Conservation (phyloP, 2,329 filamentous ascomycete species). For the Penicillium fuscoglaucum region DNA sequence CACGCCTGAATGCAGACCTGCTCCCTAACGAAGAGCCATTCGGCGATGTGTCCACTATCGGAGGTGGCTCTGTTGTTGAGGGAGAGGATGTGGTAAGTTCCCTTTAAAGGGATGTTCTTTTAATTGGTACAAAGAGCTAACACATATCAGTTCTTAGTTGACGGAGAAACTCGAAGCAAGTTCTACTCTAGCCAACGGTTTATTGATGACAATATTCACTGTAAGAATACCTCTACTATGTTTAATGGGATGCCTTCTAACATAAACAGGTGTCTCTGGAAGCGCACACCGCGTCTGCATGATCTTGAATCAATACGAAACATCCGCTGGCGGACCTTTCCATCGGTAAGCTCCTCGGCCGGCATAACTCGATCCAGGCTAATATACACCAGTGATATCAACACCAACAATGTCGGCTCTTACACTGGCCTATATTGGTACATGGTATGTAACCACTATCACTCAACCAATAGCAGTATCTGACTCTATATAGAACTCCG, state of each 20-base stretch:
- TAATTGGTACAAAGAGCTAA: not conserved
- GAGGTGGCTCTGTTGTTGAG: conserved; percentile 56
- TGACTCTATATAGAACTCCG: conserved; percentile 53
- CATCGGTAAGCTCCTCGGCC: conserved; percentile 44
- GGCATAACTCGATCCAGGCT: not conserved
- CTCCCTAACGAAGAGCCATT: conserved; percentile 57
- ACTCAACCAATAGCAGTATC: not conserved
- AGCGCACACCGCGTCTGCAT: conserved; percentile 60
- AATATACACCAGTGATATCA: conserved; percentile 53
- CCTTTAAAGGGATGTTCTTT: no score
- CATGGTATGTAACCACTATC: conserved; percentile 46
- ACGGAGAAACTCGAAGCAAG: conserved; percentile 65
- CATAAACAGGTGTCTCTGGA: conserved; percentile 30
- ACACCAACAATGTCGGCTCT: conserved; percentile 62
- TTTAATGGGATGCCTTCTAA: not conserved
- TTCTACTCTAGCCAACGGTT: conserved; percentile 70
- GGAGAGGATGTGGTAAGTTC: conserved; percentile 52
- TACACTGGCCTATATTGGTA: conserved; percentile 65
- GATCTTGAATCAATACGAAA: conserved; percentile 58
- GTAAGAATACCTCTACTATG: conserved; percentile 30
- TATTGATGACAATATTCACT: conserved; percentile 67
- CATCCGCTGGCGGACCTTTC: conserved; percentile 66
- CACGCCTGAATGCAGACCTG: conserved; percentile 55
- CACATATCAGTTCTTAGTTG: conserved; percentile 52
- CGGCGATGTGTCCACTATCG: conserved; percentile 57